Base-by-base conservation (phyloP, 192 early-diverging fungal genomes). In the Kickxella alabastrina region DNA sequence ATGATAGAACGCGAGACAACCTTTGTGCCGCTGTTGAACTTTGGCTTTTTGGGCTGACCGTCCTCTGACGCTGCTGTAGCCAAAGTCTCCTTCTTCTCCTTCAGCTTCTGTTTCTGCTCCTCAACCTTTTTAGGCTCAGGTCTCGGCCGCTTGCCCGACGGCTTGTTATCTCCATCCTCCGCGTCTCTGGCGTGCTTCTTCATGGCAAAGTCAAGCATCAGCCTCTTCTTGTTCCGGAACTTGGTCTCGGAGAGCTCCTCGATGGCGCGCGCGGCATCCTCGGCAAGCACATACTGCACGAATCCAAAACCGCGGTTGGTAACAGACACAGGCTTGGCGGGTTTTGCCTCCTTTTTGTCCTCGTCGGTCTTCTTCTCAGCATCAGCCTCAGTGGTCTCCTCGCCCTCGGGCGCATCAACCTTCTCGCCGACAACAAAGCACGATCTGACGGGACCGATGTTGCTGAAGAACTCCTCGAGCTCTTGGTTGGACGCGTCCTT, bases 231-330 rank as follows among this genome's bases (percentile, higher is more conserved):
- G 15, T 79, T 87, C 51, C 78, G 62, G 65, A 97, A 97, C 61
- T 88, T 86, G 10, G 57, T 69, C 25, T 85, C 79, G 35, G 86
- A 80, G 10, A 98, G 77, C 43, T 88, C 85, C 22, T 79, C 67
- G 23, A 98, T 44, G 2, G 95, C 95, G 21, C 80, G 75, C 23
- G 81, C 68, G 2, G 92, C 74, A 47, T 76, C 74, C 15, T 76
- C 74, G 14, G 74, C 62, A 4, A 76, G 62, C 43, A 76, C 74
- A 51, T 84, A 98, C 56, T 91, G 85, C 5, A 98, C 93, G 69
- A 90, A 98, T 14, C 95, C 95, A 71, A 83, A 96, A 6, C 95
- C 95, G 37, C 82, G 87, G 68, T 92, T 92, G 37, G 35, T 56
- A 17, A 49, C 39, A 21, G 53, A 15, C 26, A 21, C 49, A 10